Conservation (phyloP, 148 eudicot genomes). For the Rhododendron mucronatum region DNA sequence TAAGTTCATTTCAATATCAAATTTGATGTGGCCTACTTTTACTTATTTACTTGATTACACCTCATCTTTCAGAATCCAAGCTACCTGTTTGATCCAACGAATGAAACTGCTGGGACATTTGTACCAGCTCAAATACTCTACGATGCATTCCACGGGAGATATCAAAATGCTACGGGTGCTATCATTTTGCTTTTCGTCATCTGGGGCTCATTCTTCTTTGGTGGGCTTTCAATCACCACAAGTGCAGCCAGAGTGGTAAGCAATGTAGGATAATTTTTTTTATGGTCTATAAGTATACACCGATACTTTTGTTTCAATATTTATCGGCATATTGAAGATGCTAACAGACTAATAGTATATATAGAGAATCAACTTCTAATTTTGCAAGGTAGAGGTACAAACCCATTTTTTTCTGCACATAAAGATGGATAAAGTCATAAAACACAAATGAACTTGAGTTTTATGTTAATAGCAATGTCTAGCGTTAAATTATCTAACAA, state of each 20-base stretch:
- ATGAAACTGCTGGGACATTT: slow-evolving; percentile 57
- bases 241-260: slow-evolving; percentile 62
- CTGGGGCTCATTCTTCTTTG: slow-evolving; percentile 68
- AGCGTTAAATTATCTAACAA: too few relatives aligned
- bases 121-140: slow-evolving; percentile 67
- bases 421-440: background rate
- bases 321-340: background rate
- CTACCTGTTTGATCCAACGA: slow-evolving; percentile 43
- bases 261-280: background rate
- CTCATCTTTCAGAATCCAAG: slow-evolving; percentile 31
- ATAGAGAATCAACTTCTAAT: background rate
- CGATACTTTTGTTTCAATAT: background rate
- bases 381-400: background rate
- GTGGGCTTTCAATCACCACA: slow-evolving; percentile 60
- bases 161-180: slow-evolving; percentile 45
- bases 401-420: background rate
- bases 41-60: background rate
- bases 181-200: slow-evolving; percentile 45
- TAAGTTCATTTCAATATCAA: background rate
- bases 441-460: background rate
- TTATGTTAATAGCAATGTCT: background rate
- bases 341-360: background rate
- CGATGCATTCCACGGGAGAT: slow-evolving; percentile 62
- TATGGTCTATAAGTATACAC: background rate
- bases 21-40: background rate